Percentiles rank a stretch among this genome's conserved stretches.
Conservation (phyloP, 345 rosid genomes). For the Populus alba region DNA sequence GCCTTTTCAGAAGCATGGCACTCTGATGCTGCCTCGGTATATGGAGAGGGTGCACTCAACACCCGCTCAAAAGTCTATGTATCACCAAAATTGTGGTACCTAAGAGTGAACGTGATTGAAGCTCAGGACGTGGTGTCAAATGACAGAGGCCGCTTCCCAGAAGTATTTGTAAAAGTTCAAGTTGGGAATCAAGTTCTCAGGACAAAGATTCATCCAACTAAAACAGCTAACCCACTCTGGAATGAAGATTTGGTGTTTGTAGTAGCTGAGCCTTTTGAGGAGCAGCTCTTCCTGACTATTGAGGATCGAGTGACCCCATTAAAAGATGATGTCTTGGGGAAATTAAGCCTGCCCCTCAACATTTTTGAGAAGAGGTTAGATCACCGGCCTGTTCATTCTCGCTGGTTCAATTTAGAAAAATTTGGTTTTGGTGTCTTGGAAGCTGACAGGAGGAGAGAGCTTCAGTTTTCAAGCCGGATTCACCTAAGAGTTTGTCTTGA, state of each 20-base stretch:
- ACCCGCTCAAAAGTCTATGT: constrained; percentile 74
- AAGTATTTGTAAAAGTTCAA: constrained; percentile 66
- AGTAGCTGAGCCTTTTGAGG: constrained; percentile 93
- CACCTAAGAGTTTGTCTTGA: constrained; percentile 79
- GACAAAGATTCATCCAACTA: constrained; percentile 48
- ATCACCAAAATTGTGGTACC: constrained; percentile 86
- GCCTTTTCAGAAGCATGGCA: constrained; percentile 88
- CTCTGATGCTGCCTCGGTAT: constrained; percentile 61
- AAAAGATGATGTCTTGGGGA: constrained; percentile 69
- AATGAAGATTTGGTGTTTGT: constrained; percentile 88
- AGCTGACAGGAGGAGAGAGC: constrained; percentile 75
- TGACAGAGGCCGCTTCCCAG: constrained; percentile 62
- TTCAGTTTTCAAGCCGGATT: constrained; percentile 71
- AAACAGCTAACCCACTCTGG: constrained; percentile 61
- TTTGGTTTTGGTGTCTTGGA: constrained; percentile 70
- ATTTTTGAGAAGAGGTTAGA: constrained; percentile 75
- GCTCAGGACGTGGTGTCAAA: constrained; percentile 77
- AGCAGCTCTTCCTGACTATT: constrained; percentile 57
- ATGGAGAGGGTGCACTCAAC: constrained; percentile 63
- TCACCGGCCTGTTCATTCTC: constrained; percentile 76
- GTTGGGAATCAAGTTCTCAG: constrained; percentile 76
- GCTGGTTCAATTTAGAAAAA: constrained; percentile 85
- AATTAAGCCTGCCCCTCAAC: constrained; percentile 49
- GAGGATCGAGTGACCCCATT: constrained; percentile 66
- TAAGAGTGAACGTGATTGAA: constrained; percentile 78